Evolutionary conservation across 768 basidiomycete genomes (phyloP).

Genomic region (Cytidiella melzeri): DNA sequence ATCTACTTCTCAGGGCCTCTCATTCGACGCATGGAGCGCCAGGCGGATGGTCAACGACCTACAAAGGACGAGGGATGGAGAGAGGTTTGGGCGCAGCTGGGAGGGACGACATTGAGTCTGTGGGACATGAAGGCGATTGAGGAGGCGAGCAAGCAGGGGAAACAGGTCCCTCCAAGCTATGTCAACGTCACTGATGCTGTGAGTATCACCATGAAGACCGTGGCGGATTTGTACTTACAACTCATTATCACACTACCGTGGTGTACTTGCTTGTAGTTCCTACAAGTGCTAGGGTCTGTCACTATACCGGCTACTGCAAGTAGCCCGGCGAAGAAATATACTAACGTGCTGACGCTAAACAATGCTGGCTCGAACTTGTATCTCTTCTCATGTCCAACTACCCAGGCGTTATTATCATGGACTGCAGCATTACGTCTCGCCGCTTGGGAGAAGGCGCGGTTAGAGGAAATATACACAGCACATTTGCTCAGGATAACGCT

Average conservation of each 20-base stretch:
- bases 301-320: constrained; percentile 51
- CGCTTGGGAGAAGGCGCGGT: constrained; percentile 90
- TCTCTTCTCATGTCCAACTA: constrained; percentile 79
- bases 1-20: constrained; percentile 85
- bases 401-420: constrained; percentile 76
- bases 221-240: background rate
- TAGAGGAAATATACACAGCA: constrained; percentile 97
- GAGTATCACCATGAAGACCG: constrained; percentile 30
- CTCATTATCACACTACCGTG: background rate
- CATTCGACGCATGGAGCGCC: constrained; percentile 69
- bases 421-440: constrained; percentile 84
- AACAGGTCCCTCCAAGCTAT: constrained; percentile 81
- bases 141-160: constrained; percentile 73
- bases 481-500: constrained; percentile 83
- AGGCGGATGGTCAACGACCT: constrained; percentile 65
- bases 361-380: constrained; percentile 90
- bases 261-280: constrained; percentile 43
- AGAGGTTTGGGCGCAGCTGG: constrained; percentile 86
- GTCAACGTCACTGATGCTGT: constrained; percentile 87
- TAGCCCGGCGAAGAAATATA: constrained; percentile 50
- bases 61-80: constrained; percentile 74
- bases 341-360: constrained; percentile 85
- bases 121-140: constrained; percentile 91
- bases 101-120: constrained; percentile 82
- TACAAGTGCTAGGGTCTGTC: constrained; percentile 72